phyloP scores from a whole-genome alignment of 2,329 filamentous ascomycete species.

The Cercospora nicotianae region DNA sequence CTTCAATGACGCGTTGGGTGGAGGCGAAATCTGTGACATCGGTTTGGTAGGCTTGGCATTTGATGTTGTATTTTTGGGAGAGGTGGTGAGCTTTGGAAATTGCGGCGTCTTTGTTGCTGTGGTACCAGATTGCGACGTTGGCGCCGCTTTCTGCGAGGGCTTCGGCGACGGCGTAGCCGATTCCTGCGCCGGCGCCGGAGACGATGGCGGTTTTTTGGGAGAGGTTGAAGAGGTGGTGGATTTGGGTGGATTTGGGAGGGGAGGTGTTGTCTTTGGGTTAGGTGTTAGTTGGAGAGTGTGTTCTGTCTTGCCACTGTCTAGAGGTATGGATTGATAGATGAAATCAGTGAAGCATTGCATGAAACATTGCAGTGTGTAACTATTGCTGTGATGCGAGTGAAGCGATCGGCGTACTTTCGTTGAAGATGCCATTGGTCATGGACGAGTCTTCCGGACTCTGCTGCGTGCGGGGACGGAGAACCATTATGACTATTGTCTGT shows the following conservation, averaged over 20 bases:
- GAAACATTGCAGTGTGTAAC: background rate
- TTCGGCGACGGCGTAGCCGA: slow-evolving; percentile 38
- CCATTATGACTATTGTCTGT: slow-evolving; percentile 11
- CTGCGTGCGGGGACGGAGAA: slow-evolving; percentile 13
- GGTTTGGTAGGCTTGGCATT: slow-evolving; percentile 64
- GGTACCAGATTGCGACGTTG: slow-evolving; percentile 49
- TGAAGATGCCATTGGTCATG: slow-evolving; percentile 40
- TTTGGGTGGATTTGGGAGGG: slow-evolving; percentile 32
- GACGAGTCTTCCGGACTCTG: slow-evolving; percentile 37
- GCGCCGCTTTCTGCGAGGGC: slow-evolving; percentile 44
- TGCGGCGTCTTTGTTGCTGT: slow-evolving; percentile 38
- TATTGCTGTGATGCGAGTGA: background rate
- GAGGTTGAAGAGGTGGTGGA: slow-evolving; percentile 38
- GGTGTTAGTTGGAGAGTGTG: background rate
- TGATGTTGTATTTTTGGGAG: slow-evolving; percentile 38
- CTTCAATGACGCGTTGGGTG: slow-evolving; percentile 57
- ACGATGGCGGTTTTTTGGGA: slow-evolving; percentile 41
- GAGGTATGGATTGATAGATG: background rate
- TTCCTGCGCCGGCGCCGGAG: slow-evolving; percentile 40
- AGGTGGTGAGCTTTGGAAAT: slow-evolving; percentile 37
- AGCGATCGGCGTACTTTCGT: slow-evolving; percentile 23
- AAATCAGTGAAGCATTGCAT: background rate
- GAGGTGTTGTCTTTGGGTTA: slow-evolving; percentile 35
- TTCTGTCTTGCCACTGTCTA: background rate
- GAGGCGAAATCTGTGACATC: slow-evolving; percentile 57